These are phyloP conservation scores for Metschnikowia lachancei DNA, from an alignment of 805 yeast genomes.

Conservation along the genomic window DNA sequence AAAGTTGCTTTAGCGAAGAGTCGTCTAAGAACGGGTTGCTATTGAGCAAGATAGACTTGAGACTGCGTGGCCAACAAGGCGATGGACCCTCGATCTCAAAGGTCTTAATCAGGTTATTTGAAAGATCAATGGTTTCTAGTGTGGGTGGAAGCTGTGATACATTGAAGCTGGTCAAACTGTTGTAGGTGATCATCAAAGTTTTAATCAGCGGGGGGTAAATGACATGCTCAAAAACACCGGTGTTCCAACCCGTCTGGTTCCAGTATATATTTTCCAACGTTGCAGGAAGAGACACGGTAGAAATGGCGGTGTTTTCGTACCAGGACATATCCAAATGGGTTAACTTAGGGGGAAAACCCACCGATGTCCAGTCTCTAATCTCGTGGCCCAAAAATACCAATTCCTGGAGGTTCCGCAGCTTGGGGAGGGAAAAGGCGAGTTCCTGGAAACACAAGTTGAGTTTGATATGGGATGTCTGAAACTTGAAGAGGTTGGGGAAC, in stretches of 20 bases:
- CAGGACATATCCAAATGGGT: conserved; percentile 37
- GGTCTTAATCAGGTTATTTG: conserved; percentile 22
- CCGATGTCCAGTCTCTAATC: conserved; percentile 28
- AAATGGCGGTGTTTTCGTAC: conserved; percentile 26
- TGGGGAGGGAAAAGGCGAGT: conserved; percentile 9
- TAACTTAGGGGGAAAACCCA: conserved; percentile 27
- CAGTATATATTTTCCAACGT: conserved; percentile 29
- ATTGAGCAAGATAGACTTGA: conserved; percentile 26
- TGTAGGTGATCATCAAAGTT: conserved; percentile 35
- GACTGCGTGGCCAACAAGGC: conserved; percentile 26
- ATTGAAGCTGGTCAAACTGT: conserved; percentile 23
- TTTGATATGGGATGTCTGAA: conserved; percentile 30
- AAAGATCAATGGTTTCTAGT: conserved; percentile 31
- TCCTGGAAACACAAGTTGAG: conserved; percentile 11
- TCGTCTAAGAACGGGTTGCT: conserved; percentile 22
- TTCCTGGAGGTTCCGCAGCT: conserved; percentile 20
- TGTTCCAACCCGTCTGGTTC: conserved; percentile 28
- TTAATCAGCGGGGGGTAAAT: conserved; percentile 24
- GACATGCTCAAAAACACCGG: conserved; percentile 10
- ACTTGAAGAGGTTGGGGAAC: conserved; percentile 27
- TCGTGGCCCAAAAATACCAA: conserved; percentile 35
- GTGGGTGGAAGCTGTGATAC: conserved; percentile 28
- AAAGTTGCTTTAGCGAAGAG: conserved; percentile 18
- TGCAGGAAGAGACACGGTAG: conserved; percentile 25
- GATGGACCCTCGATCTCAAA: conserved; percentile 10